Evolutionary conservation across 306 rosid species (phyloP).

Genomic region (Dalbergia cochinchinensis): DNA sequence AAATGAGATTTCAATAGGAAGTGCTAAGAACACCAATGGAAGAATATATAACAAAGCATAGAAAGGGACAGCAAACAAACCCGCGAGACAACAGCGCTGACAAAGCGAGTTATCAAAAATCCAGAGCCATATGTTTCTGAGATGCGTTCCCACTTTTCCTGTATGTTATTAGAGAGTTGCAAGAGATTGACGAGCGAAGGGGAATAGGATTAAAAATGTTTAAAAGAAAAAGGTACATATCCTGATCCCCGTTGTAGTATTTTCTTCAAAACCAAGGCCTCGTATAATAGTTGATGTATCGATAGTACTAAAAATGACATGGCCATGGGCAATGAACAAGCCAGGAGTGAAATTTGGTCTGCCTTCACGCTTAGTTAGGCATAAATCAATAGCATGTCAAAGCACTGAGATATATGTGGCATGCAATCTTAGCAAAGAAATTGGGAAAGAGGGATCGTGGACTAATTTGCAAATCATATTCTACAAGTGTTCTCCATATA

Average conservation of each 20-base stretch:
- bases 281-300: background rate
- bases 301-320: background rate
- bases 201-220: background rate
- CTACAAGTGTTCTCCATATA: no score
- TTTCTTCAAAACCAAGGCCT: conserved; percentile 26
- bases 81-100: conserved; percentile 77
- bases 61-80: conserved; percentile 58
- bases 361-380: no score
- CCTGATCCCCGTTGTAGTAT: conserved; percentile 1
- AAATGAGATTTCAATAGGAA: background rate
- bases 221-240: background rate
- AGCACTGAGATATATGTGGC: no score
- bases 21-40: conserved; percentile 9
- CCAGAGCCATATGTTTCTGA: conserved; percentile 77
- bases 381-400: no score
- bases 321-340: background rate
- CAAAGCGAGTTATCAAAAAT: conserved; percentile 75
- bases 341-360: background rate
- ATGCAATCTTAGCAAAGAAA: no score
- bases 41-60: background rate
- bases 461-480: no score
- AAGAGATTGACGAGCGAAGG: conserved; percentile 3
- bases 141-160: conserved; percentile 81
- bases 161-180: conserved; percentile 37
- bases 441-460: no score